phyloP scores from a whole-genome alignment of 208 protist species.

The Acanthamoeba triangularis region DNA sequence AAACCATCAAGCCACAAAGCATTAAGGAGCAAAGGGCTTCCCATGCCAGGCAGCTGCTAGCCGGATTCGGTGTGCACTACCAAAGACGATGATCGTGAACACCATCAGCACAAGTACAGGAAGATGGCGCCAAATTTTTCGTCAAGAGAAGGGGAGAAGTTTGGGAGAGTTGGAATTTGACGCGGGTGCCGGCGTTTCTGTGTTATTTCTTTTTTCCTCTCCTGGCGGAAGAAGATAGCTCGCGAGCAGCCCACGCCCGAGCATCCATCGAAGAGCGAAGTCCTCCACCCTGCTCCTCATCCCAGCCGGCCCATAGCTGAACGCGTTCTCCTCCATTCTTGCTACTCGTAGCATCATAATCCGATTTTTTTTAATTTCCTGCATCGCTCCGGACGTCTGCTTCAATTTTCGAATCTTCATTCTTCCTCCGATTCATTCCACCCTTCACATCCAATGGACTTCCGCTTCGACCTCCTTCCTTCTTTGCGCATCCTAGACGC shows the following conservation, averaged over 20 bases:
- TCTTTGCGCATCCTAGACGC: slow-evolving; percentile 6
- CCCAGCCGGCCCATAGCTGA: no score
- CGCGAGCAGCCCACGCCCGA: neutral
- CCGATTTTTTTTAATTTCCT: neutral
- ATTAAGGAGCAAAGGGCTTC: no score
- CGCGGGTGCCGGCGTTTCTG: neutral
- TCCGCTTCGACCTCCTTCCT: slow-evolving; percentile 64
- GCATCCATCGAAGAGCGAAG: neutral
- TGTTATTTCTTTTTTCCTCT: neutral
- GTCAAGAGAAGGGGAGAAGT: neutral
- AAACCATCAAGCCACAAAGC: no score
- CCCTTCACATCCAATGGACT: slow-evolving; percentile 14
- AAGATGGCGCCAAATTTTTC: no score
- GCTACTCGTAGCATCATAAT: neutral
- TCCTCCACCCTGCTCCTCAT: neutral
- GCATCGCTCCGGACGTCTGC: neutral
- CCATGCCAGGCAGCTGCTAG: no score
- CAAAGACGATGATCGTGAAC: no score
- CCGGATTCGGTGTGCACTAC: neutral
- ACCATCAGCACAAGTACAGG: no score
- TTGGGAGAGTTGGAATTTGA: neutral
- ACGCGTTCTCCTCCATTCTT: neutral
- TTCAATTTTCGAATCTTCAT: neutral
- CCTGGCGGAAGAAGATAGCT: neutral
- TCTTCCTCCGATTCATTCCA: neutral